Evolutionary conservation across 495 filamentous ascomycete species (phyloP).

Genomic region (Daldinia bambusicola): DNA sequence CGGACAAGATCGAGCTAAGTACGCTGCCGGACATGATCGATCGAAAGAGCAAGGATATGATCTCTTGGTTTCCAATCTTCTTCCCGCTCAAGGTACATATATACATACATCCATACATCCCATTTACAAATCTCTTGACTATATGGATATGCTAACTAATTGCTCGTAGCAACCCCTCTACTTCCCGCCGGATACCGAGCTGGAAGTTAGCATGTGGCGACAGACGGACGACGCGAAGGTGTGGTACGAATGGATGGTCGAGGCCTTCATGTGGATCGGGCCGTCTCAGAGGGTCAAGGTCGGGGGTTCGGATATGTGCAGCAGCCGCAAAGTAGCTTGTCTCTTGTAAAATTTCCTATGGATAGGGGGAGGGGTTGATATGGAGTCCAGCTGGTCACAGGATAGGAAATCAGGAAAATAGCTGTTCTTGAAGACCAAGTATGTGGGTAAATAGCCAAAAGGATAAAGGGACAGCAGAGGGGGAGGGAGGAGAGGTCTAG

Average conservation of each 20-base stretch:
- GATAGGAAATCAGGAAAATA: background rate
- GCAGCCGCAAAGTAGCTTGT: slow-evolving; percentile 89
- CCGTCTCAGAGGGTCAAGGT: slow-evolving; percentile 75
- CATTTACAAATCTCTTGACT: slow-evolving; percentile 7
- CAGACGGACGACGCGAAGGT: slow-evolving; percentile 95
- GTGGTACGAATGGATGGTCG: slow-evolving; percentile 99
- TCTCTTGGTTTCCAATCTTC: slow-evolving; percentile 98
- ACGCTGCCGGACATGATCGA: slow-evolving; percentile 94
- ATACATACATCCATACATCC: background rate
- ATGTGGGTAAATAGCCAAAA: background rate
- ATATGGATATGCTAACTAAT: background rate
- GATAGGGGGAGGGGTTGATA: background rate
- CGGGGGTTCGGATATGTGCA: slow-evolving; percentile 84
- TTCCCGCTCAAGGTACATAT: slow-evolving; percentile 89
- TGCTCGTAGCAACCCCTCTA: slow-evolving; percentile 80
- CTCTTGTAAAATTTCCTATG: slow-evolving; percentile 72
- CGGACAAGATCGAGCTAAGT: slow-evolving; percentile 79
- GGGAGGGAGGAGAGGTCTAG: slow-evolving; percentile 9
- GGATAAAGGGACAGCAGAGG: background rate
- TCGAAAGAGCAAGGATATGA: slow-evolving; percentile 93
- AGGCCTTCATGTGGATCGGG: slow-evolving; percentile 74
- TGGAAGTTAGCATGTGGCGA: slow-evolving; percentile 93
- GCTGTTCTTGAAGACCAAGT: background rate
- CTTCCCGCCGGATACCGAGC: slow-evolving; percentile 81
- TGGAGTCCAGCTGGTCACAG: background rate